Base-by-base conservation (phyloP, 352 stramenopile genomes). In the Aphanomyces stellatus region DNA sequence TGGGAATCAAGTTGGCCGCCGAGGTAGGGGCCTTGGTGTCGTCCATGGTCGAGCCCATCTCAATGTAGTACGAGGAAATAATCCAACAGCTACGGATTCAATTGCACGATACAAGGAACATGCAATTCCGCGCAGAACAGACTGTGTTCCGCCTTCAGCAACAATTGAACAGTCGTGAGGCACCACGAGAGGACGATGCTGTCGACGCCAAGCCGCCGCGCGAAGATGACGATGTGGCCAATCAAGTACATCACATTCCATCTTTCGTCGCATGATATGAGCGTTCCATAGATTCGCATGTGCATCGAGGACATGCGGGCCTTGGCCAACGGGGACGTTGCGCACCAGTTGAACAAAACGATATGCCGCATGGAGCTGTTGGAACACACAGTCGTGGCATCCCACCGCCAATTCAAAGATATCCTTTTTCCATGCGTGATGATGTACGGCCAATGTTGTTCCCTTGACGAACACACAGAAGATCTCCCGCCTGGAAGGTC, bases 341-440 rank as follows among this genome's bases (percentile, higher is more conserved):
- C 24, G 11, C 60, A 67, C 57, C 40, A 22, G 2, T 41, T 67
- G 27, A 67, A 67, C 46, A 41, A 24, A 49, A 57, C 60, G n/a
- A 60, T 57, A 24, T 49, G 37, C 27, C 41, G 60, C 13, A 22
- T 67, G 15, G 49, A 57, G 17, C 7, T 27, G 19, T 37, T 67
- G 13, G 40, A 67, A 30, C 33, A 33, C 19, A 59, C 60, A 11
- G 31, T 67, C n/a, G 22, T 31, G 15, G 30, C 15, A 25, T 27
- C 27, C 10, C 41, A 46, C 3, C 41, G 40, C 15, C 37, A 30
- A 15, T 17, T 31, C 6, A 34, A 15, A 33, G 22, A 57, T 57
- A 57, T 57, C 49, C 49, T 57, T 57, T 28, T 57, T 57, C 19
- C 42, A 24, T 8, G 7, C 8, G 13, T 22, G 7, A 46, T 63